Conservation (phyloP, 2,329 filamentous ascomycete genomes). For the Madurella fahalii region DNA sequence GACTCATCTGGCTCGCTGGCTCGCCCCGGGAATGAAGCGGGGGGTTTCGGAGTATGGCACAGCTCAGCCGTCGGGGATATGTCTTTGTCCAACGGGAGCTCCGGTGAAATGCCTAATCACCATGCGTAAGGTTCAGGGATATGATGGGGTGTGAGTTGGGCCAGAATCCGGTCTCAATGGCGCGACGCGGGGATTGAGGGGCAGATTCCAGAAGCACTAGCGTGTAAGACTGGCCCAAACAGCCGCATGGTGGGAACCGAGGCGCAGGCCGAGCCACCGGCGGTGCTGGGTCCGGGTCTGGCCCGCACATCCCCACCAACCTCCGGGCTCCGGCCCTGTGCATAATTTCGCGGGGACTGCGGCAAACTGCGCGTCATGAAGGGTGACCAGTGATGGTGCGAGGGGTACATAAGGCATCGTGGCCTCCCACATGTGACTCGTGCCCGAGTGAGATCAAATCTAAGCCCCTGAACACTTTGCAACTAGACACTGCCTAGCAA, state of each 20-base stretch:
- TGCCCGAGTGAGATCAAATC: neutral
- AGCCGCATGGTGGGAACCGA: neutral
- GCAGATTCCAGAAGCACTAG: neutral
- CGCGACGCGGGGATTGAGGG: no score
- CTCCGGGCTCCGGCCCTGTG: constrained; percentile 16
- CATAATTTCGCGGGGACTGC: constrained; percentile 4
- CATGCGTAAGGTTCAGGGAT: neutral
- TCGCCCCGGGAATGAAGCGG: neutral
- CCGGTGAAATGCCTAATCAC: neutral
- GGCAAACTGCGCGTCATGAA: neutral
- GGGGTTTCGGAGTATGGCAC: neutral
- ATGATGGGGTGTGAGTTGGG: neutral
- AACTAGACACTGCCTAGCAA: neutral
- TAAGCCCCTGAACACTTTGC: neutral
- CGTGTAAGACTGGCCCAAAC: neutral
- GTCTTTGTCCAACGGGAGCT: neutral
- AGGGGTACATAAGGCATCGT: constrained; percentile 2
- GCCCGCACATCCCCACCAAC: constrained; percentile 27
- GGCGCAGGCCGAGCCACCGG: neutral
- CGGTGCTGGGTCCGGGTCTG: neutral
- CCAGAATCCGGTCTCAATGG: no score
- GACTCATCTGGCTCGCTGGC: neutral
- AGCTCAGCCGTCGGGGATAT: neutral
- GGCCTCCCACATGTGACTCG: neutral
- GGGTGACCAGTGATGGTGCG: neutral